These are phyloP conservation scores for Leptodontidium sp. DNA, from an alignment of 2,329 filamentous ascomycete species.

Conservation along the genomic window DNA sequence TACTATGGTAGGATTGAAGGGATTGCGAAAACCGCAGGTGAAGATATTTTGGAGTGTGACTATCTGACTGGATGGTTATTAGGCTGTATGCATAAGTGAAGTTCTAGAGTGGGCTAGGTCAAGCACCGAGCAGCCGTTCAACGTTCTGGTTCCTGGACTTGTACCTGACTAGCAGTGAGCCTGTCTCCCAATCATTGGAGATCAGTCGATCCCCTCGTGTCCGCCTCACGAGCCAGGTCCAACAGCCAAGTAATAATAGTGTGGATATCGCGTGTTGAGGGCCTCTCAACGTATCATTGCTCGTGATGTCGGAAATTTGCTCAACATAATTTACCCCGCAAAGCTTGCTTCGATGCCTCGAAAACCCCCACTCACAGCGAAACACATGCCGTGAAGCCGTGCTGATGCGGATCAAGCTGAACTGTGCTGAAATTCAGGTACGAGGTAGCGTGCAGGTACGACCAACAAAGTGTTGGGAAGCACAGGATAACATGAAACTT, in stretches of 20 bases:
- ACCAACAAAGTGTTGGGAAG: neutral
- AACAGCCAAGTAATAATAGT: neutral
- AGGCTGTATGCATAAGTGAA: neutral
- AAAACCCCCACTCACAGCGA: neutral
- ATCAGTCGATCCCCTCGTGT: neutral
- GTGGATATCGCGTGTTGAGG: slow-evolving; percentile 3
- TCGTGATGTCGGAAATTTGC: neutral
- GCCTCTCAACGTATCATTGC: neutral
- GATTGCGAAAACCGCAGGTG: neutral
- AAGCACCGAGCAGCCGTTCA: too few relatives aligned
- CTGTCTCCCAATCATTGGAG: neutral
- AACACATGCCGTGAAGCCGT: neutral
- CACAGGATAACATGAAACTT: neutral
- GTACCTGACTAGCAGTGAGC: neutral
- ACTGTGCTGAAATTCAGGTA: neutral
- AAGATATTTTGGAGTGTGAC: neutral
- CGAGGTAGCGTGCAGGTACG: neutral
- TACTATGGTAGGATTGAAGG: neutral
- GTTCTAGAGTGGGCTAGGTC: neutral
- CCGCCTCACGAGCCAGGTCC: neutral
- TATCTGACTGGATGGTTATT: neutral
- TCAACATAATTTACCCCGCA: neutral
- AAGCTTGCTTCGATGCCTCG: neutral
- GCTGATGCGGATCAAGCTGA: too few relatives aligned
- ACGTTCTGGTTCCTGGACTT: neutral